Evolutionary conservation across 495 filamentous ascomycete genomes (phyloP).

Genomic region (Durotheca rogersii): DNA sequence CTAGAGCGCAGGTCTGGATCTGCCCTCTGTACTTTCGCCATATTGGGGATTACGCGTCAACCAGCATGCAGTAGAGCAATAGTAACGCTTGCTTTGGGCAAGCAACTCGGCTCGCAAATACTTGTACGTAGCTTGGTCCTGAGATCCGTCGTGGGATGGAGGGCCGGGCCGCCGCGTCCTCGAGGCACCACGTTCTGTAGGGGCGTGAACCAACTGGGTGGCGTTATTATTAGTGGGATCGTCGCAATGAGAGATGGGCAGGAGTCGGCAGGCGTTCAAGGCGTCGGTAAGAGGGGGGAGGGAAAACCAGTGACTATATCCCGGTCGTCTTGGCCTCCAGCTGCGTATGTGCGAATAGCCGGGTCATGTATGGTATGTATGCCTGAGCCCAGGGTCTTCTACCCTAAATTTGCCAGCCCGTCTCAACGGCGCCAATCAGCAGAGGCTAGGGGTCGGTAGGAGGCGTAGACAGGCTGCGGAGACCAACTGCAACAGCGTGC

Average conservation of each 20-base stretch:
- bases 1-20: conserved; percentile 35
- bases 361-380: conserved; percentile 10
- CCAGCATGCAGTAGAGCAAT: conserved; percentile 14
- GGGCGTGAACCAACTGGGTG: conserved; percentile 31
- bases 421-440: conserved; percentile 7
- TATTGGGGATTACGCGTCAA: conserved; percentile 41
- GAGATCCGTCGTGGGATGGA: conserved; percentile 18
- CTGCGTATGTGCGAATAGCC: conserved; percentile 33
- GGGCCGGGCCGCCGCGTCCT: conserved; percentile 27
- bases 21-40: conserved; percentile 35
- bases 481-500: background rate
- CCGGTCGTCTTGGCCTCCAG: conserved; percentile 26
- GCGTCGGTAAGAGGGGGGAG: conserved; percentile 1
- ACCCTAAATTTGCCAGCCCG: conserved; percentile 2
- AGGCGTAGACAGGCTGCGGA: background rate
- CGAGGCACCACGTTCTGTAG: conserved; percentile 26
- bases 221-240: conserved; percentile 18
- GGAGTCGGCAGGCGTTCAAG: conserved; percentile 12
- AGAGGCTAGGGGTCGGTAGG: conserved; percentile 6
- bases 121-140: conserved; percentile 1
- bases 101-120: conserved; percentile 18
- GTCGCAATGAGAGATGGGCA: conserved; percentile 18
- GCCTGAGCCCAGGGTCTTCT: conserved; percentile 14
- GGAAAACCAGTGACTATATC: conserved; percentile 21
- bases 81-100: background rate